These are phyloP conservation scores for Lotmaria passim DNA, from an alignment of 208 protist genomes.

Conservation along the genomic window DNA sequence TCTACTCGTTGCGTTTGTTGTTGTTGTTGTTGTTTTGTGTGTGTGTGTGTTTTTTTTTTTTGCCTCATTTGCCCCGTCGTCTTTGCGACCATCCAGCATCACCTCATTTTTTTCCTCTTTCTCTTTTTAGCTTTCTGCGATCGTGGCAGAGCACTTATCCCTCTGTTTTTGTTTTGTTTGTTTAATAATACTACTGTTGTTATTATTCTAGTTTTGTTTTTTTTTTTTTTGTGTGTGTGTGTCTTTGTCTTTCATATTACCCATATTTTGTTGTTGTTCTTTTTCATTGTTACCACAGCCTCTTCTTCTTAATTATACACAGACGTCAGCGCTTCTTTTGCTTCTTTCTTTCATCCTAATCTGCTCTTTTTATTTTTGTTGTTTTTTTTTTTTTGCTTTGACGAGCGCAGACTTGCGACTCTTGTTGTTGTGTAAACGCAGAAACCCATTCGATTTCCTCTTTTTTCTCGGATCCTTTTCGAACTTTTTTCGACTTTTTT, in stretches of 20 bases:
- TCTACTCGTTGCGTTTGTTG: background rate
- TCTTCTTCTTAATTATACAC: too few species aligned
- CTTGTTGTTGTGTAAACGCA: conserved; percentile 5
- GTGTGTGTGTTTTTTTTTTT: background rate
- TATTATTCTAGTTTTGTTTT: background rate
- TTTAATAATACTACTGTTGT: background rate
- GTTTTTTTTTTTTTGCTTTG: background rate
- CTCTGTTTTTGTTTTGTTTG: background rate
- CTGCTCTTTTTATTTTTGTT: background rate
- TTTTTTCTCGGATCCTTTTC: background rate
- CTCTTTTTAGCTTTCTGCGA: too few species aligned
- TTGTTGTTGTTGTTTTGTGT: background rate
- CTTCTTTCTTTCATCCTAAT: background rate
- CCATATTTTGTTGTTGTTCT: background rate
- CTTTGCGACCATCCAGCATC: background rate
- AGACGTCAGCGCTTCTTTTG: background rate
- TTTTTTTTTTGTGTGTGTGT: background rate
- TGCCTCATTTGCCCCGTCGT: background rate
- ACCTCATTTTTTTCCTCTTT: background rate
- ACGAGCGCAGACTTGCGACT: too few species aligned
- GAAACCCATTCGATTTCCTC: too few species aligned
- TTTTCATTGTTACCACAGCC: background rate
- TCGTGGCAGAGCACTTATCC: background rate
- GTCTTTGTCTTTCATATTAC: background rate
- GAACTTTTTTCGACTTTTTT: background rate